Evolutionary conservation across 768 basidiomycete species (phyloP), one percentile per base, ranked within the genome.

Genomic region (Podaxis sp.): DNA sequence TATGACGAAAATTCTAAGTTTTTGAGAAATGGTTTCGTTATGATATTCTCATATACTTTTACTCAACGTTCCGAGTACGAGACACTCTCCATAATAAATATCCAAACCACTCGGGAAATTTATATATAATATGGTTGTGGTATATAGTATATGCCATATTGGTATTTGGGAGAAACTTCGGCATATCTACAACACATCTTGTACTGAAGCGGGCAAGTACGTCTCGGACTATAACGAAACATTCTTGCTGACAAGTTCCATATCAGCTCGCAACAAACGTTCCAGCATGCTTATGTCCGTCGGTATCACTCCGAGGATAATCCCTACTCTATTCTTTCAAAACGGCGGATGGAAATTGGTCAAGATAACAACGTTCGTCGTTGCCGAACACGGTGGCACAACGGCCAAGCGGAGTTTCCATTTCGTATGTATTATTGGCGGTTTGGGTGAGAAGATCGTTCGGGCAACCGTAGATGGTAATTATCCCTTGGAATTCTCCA

Each of bases 101-200:
- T 46, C 44, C 15, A 11, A 41, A 41, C 17, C 44, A 1, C 44
- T 46, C 44, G 5, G 20, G n/a, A 7, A 20, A 46, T 46, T 2
- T 10, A 15, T 17, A 17, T 46, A 22, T 20, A 20, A 46, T 46
- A 17, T 46, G n/a, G n/a, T 17, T 22, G 44, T n/a, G 20, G 44
- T 46, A 28, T 50, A 12, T 3, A 50, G 49, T 26, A 28, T 50
- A 15, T 50, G 24, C 26, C 12, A 13, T 50, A 24, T 50, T 20
- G 54, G 38, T 56, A 56, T 17, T 26, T 15, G 36, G 54, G 54
- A 41, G 38, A 56, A 56, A 38, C 54, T 15, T 56, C 54, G 54
- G 54, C 37, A 10, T 36, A 40, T 38, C 36, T 10, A 15, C 22
- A 10, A 50, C 22, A 3, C 49, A 0, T 46, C n/a, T 46, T 46